A percentile compares a stretch with the other conserved stretches of the same genome.
Evolutionary conservation across 331 rosid species (phyloP).

Genomic region (Malus hybrid): DNA sequence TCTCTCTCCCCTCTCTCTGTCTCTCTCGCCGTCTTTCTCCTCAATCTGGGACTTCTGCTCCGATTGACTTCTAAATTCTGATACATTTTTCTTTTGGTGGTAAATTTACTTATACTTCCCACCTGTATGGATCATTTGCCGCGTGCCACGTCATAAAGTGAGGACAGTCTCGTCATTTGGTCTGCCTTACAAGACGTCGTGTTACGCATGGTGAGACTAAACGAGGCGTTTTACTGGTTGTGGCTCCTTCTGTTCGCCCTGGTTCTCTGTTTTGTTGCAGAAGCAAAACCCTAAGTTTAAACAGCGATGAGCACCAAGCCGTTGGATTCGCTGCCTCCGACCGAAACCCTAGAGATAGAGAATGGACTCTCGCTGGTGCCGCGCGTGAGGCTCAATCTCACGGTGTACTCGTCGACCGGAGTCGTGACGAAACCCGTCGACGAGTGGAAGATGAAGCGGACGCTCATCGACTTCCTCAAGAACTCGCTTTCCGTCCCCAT

Average conservation of each 20-base stretch:
- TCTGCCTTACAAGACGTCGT: background rate
- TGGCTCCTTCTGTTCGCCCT: background rate
- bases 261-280: too few relatives aligned
- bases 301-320: conserved; percentile 21
- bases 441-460: conserved; percentile 78
- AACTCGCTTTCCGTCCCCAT: conserved; percentile 42
- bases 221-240: background rate
- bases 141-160: background rate
- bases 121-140: too few relatives aligned
- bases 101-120: background rate
- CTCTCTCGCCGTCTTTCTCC: background rate
- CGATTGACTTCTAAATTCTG: background rate
- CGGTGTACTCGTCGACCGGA: conserved; percentile 44
- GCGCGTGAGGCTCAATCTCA: conserved; percentile 63
- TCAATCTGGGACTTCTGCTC: background rate
- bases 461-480: conserved; percentile 62
- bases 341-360: conserved; percentile 39
- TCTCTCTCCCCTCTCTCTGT: conserved; percentile 7
- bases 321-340: conserved; percentile 25
- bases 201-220: too few relatives aligned
- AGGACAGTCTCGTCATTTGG: background rate
- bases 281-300: conserved; percentile 16
- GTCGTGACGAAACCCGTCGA: conserved; percentile 52
- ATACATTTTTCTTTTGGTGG: background rate
- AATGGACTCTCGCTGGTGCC: conserved; percentile 64